These are phyloP conservation scores for Trypanosoma avium DNA, from an alignment of 208 protist species.

Conservation along the genomic window DNA sequence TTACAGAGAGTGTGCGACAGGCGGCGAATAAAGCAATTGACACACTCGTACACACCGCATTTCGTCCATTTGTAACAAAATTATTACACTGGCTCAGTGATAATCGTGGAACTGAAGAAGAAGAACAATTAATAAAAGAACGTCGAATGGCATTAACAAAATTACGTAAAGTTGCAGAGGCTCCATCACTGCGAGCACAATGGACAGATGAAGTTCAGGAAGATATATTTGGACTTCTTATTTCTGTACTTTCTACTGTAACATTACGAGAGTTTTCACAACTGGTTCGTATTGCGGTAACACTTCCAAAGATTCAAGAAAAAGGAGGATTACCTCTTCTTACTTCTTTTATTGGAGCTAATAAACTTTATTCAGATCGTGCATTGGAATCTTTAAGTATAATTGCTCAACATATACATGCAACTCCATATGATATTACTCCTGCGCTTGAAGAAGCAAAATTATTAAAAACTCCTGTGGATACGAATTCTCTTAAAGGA, in stretches of 20 bases:
- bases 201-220: conserved; percentile 83
- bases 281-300: conserved; percentile 48
- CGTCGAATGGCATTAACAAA: conserved; percentile 65
- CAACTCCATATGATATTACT: conserved; percentile 38
- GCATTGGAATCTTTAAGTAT: conserved; percentile 62
- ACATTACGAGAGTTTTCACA: conserved; percentile 74
- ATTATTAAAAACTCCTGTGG: conserved; percentile 28
- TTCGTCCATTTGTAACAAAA: conserved; percentile 79
- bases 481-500: conserved; percentile 21
- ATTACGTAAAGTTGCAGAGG: conserved; percentile 49
- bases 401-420: conserved; percentile 43
- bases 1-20: conserved; percentile 61
- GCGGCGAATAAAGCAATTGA: conserved; percentile 72
- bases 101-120: conserved; percentile 81
- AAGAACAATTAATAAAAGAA: conserved; percentile 77
- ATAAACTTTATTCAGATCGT: conserved; percentile 41
- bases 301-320: conserved; percentile 61
- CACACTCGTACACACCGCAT: conserved; percentile 63
- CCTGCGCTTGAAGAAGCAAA: conserved; percentile 46
- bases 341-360: conserved; percentile 46
- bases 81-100: conserved; percentile 87
- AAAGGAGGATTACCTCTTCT: conserved; percentile 62
- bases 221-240: conserved; percentile 58
- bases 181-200: conserved; percentile 39
- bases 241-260: conserved; percentile 66